Conservation (phyloP, 2,329 filamentous ascomycete genomes). For the Ophiostoma ulmi region DNA sequence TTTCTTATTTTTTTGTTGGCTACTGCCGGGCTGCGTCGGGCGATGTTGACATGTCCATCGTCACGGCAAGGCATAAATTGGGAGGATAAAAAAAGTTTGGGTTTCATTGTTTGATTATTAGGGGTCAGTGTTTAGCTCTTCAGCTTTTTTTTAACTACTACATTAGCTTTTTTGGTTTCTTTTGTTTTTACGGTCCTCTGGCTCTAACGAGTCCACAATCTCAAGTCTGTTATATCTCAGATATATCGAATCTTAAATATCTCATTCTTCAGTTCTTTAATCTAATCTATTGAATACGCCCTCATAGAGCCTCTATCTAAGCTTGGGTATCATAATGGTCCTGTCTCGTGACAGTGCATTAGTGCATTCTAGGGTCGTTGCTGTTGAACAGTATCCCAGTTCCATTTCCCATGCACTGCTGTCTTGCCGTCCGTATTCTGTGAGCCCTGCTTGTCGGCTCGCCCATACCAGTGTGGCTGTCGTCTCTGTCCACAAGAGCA, state of each 20-base stretch:
- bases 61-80: neutral
- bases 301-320: neutral
- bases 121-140: slow-evolving; percentile 12
- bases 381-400: neutral
- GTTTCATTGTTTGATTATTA: neutral
- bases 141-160: neutral
- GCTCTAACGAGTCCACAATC: neutral
- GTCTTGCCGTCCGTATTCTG: neutral
- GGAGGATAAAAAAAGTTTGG: slow-evolving; percentile 18
- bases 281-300: neutral
- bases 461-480: slow-evolving; percentile 14
- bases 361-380: slow-evolving; percentile 1
- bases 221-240: neutral
- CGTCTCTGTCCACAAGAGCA: neutral
- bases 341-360: neutral
- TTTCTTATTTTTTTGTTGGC: neutral
- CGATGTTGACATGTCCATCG: neutral
- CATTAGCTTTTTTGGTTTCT: neutral
- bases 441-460: slow-evolving; percentile 9
- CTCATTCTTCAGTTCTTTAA: neutral
- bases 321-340: slow-evolving; percentile 22
- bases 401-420: neutral
- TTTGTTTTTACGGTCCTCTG: neutral
- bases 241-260: neutral
- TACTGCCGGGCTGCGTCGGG: neutral